Conservation (phyloP, 2,329 filamentous ascomycete species). For the Fusarium caatingaense region DNA sequence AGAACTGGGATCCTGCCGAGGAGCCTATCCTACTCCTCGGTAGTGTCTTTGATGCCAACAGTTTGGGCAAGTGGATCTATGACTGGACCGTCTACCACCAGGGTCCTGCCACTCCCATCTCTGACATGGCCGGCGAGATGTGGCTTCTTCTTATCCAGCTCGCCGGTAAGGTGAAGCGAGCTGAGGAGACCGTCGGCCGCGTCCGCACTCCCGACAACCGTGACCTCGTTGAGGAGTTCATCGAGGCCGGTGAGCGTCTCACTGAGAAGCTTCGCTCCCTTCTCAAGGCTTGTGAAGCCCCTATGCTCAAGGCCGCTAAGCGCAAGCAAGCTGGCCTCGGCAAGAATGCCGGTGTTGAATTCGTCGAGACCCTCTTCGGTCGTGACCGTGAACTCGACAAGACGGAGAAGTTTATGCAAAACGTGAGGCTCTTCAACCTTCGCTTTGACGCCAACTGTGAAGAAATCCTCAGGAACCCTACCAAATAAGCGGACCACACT, state of each 20-base stretch:
- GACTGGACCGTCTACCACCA: constrained; percentile 98
- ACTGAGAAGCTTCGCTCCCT: constrained; percentile 87
- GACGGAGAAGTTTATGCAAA: constrained; percentile 93
- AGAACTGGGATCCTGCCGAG: constrained; percentile 98
- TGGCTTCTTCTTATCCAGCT: constrained; percentile 96
- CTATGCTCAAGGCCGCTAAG: constrained; percentile 93
- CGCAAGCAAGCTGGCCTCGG: constrained; percentile 76
- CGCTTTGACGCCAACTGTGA: constrained; percentile 97
- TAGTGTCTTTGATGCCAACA: constrained; percentile 97
- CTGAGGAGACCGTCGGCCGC: constrained; percentile 79
- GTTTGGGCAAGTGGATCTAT: constrained; percentile 98
- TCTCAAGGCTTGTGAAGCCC: constrained; percentile 90
- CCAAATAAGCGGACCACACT: constrained; percentile 56
- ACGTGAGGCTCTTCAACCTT: constrained; percentile 88
- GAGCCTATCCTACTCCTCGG: constrained; percentile 93
- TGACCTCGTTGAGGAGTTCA: constrained; percentile 89
- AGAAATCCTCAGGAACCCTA: constrained; percentile 78
- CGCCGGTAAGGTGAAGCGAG: constrained; percentile 91
- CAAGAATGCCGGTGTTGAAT: constrained; percentile 92
- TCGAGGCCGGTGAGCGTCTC: constrained; percentile 87
- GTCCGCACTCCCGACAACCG: constrained; percentile 79
- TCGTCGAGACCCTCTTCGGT: constrained; percentile 95
- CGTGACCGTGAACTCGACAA: constrained; percentile 88
- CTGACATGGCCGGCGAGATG: constrained; percentile 91
- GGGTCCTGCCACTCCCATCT: constrained; percentile 82